Conservation (phyloP, 495 filamentous ascomycete species). For the Rhizodiscina lignyota region DNA sequence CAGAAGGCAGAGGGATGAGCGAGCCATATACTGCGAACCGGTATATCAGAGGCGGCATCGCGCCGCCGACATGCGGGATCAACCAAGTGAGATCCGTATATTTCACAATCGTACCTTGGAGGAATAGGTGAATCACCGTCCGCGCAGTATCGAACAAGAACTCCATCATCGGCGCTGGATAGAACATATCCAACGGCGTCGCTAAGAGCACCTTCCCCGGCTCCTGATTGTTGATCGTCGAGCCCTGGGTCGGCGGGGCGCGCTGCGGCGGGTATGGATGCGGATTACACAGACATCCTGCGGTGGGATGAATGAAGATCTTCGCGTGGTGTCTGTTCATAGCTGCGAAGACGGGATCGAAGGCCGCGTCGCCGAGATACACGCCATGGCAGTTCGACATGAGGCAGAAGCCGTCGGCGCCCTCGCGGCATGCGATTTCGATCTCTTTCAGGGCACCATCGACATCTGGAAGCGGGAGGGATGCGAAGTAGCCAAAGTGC, state of each 20-base stretch:
- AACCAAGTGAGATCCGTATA: constrained; percentile 30
- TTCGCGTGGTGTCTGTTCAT: constrained; percentile 17
- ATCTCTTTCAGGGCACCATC: constrained; percentile 28
- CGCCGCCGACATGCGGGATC: constrained; percentile 32
- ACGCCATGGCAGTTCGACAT: constrained; percentile 29
- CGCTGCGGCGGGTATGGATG: too few species aligned
- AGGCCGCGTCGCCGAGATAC: constrained; percentile 30
- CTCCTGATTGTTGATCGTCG: constrained; percentile 1
- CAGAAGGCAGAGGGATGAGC: constrained; percentile 8
- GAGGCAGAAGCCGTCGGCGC: constrained; percentile 31
- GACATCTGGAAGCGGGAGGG: constrained; percentile 31
- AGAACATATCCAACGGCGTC: constrained; percentile 16
- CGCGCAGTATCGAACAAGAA: constrained; percentile 40
- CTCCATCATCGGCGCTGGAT: constrained; percentile 34
- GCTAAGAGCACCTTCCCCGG: too few species aligned
- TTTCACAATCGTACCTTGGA: constrained; percentile 26
- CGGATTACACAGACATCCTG: constrained; percentile 10
- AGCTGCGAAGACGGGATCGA: constrained; percentile 26
- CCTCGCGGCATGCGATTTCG: constrained; percentile 21
- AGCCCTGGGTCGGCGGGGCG: not conserved
- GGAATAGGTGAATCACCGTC: constrained; percentile 30
- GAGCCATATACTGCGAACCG: constrained; percentile 25
- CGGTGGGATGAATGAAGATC: constrained; percentile 39
- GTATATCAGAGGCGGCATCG: constrained; percentile 27
- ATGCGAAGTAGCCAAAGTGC: constrained; percentile 32